A percentile compares a stretch with the other conserved stretches of the same genome.
phyloP scores from a whole-genome alignment of 1,284 basidiomycete species.

The Sporisorium exsertum region DNA sequence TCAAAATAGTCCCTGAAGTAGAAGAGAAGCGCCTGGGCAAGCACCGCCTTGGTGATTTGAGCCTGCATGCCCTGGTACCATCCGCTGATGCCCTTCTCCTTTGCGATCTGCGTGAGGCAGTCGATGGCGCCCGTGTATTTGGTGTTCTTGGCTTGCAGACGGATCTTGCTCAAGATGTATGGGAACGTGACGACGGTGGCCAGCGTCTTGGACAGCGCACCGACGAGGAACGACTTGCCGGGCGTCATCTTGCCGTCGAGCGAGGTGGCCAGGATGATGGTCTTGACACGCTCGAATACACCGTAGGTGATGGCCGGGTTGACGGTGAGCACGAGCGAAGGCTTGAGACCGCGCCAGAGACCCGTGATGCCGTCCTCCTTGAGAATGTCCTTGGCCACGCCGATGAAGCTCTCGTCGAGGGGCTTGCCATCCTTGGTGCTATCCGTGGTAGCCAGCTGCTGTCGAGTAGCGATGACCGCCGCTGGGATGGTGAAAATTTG shows the following conservation, averaged over 20 bases:
- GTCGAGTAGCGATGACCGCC: slow-evolving; percentile 94
- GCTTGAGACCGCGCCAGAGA: slow-evolving; percentile 93
- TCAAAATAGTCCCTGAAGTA: slow-evolving; percentile 68
- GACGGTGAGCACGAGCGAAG: slow-evolving; percentile 86
- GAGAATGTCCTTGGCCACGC: slow-evolving; percentile 86
- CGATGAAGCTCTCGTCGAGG: slow-evolving; percentile 74
- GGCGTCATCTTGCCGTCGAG: slow-evolving; percentile 80
- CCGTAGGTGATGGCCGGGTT: slow-evolving; percentile 99
- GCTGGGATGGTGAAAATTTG: slow-evolving; percentile 99
- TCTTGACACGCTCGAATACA: slow-evolving; percentile 87
- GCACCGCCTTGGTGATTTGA: slow-evolving; percentile 87
- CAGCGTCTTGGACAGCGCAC: slow-evolving; percentile 93
- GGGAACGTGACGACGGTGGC: slow-evolving; percentile 76
- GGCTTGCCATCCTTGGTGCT: slow-evolving; percentile 67
- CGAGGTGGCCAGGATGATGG: slow-evolving; percentile 71
- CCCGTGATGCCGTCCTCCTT: slow-evolving; percentile 91
- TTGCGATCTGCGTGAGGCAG: slow-evolving; percentile 80
- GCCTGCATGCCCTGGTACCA: slow-evolving; percentile 96
- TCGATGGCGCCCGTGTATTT: slow-evolving; percentile 79
- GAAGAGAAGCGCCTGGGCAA: slow-evolving; percentile 77
- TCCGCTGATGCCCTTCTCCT: slow-evolving; percentile 75
- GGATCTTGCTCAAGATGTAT: slow-evolving; percentile 92
- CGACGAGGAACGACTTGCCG: slow-evolving; percentile 84
- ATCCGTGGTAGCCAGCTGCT: slow-evolving; percentile 75
- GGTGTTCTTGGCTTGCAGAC: slow-evolving; percentile 81